Percentiles rank a stretch among this genome's conserved stretches.
Conservation (phyloP, 805 yeast genomes). For the Komagataella kurtzmanii region DNA sequence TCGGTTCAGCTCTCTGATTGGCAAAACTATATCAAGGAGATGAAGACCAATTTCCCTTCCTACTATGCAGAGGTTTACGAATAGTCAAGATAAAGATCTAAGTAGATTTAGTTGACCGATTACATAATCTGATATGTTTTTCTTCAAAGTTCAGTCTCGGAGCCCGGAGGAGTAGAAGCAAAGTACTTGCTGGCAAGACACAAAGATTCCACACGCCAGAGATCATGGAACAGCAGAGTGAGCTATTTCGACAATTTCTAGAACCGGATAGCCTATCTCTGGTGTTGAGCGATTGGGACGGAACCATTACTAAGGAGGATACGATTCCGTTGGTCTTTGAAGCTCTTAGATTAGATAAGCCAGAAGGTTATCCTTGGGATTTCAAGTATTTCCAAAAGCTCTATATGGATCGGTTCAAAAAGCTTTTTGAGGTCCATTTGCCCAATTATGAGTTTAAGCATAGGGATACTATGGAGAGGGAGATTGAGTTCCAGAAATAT, state of each 20-base stretch:
- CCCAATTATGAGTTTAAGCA: conserved; percentile 14
- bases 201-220: background rate
- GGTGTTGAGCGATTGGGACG: conserved; percentile 55
- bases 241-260: background rate
- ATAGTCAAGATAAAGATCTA: background rate
- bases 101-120: background rate
- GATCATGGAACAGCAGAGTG: background rate
- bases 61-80: background rate
- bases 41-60: background rate
- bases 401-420: conserved; percentile 23
- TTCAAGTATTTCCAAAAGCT: conserved; percentile 29
- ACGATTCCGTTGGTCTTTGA: conserved; percentile 39
- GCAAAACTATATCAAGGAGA: background rate
- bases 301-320: conserved; percentile 42
- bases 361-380: conserved; percentile 17
- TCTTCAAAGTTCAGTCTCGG: background rate
- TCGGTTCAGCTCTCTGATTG: background rate
- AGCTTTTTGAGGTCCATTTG: conserved; percentile 11
- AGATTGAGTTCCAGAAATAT: conserved; percentile 30
- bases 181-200: background rate
- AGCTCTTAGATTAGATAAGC: conserved; percentile 27
- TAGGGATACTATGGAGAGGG: conserved; percentile 22
- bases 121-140: background rate
- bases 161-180: background rate
- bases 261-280: background rate